A percentile compares a stretch with the other conserved stretches of the same genome.
Conservation (phyloP, 2,329 filamentous ascomycete species). For the Trichoderma hamatum region DNA sequence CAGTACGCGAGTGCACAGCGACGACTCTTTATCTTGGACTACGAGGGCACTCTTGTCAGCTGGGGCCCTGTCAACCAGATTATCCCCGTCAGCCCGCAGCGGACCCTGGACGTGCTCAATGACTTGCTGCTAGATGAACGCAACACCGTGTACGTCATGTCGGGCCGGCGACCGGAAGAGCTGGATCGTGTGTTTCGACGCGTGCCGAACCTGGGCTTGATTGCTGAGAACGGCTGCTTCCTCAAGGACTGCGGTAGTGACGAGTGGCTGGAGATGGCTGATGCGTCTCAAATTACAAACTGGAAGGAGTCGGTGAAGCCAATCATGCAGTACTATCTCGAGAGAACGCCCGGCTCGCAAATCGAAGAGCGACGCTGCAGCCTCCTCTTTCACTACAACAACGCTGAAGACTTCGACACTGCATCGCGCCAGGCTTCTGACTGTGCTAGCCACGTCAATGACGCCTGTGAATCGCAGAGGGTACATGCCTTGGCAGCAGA, state of each 20-base stretch:
- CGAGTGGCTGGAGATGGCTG: conserved; percentile 77
- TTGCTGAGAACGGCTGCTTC: conserved; percentile 95
- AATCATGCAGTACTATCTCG: conserved; percentile 86
- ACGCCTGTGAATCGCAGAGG: conserved; percentile 80
- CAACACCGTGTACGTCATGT: conserved; percentile 94
- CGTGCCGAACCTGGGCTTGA: conserved; percentile 81
- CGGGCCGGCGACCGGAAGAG: conserved; percentile 81
- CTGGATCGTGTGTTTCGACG: conserved; percentile 83
- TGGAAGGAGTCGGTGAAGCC: conserved; percentile 86
- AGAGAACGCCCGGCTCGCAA: conserved; percentile 84
- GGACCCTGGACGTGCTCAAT: conserved; percentile 79
- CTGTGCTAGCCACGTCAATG: conserved; percentile 93
- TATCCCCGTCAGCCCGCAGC: conserved; percentile 80
- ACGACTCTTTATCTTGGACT: conserved; percentile 87
- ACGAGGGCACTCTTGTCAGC: conserved; percentile 88
- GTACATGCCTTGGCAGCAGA: conserved; percentile 84
- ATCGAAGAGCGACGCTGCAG: conserved; percentile 93
- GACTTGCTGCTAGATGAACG: conserved; percentile 77
- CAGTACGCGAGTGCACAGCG: conserved; percentile 68
- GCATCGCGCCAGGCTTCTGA: conserved; percentile 83
- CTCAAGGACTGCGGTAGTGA: conserved; percentile 70
- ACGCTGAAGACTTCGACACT: conserved; percentile 73
- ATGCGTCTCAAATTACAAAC: conserved; percentile 66
- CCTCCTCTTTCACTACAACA: conserved; percentile 86
- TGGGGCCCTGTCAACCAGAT: conserved; percentile 85